Evolutionary conservation across 139 green algal genomes (phyloP), one percentile per base, ranked within the genome.

Genomic region (Trebouxia sp.): DNA sequence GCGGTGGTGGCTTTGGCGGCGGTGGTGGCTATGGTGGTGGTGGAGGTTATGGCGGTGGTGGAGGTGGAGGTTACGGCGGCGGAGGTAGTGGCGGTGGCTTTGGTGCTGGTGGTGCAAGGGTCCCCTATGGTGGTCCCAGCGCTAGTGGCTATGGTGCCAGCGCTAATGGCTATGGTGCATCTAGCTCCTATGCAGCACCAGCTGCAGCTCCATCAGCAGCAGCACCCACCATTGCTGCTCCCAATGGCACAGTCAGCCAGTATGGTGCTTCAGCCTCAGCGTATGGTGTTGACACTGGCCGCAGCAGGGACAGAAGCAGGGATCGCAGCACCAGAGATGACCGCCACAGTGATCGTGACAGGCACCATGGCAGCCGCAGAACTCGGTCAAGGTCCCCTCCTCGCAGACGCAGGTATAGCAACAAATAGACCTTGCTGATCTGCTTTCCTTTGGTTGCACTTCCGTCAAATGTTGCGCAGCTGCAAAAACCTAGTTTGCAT

Each of bases 21-120:
- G 82, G 84, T 32, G 80, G 84, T 56, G 79, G 72, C 43, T 84
- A 85, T 51, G 76, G 81, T 20, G 74, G 82, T 28, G 70, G 67
- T 30, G 80, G 75, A 37, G 78, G 83, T 37, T 55, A 75, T 43
- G 56, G 41, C 14, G 77, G 70, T 0, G 76, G 74, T 2, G 39
- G 53, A 5, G 66, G 79, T 14, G 65, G 35, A 12, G 83, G 81
- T 53, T 82, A 79, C 42, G 80, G 56, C 12, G 42, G 66, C 22
- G 55, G 75, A 28, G 65, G 62, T 7, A 78, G 65, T 76, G 67
- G 67, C 17, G 15, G 12, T 26, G 42, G 41, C 22, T 12, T 17
- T 41, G 41, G 42, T 48, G 43, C 26, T 22, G 24, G 42, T 43
- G 41, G 38, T 78, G 65, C 69, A 41, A 76, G 41, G 22, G 12